These are phyloP conservation scores for Chernovozyma aurita DNA, from an alignment of 1,139 yeast species.

Conservation along the genomic window DNA sequence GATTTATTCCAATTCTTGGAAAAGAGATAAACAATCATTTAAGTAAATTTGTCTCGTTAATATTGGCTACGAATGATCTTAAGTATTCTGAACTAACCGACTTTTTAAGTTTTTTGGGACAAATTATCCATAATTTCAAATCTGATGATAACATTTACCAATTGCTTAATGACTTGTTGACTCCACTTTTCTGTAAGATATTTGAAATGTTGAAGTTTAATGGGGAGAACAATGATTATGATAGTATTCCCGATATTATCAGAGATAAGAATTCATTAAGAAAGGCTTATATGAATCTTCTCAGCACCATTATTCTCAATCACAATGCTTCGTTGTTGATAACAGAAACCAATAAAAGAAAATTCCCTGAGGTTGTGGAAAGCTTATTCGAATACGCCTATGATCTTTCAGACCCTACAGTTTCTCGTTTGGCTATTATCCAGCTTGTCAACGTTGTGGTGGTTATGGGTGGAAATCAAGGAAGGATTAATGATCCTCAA, in stretches of 20 bases:
- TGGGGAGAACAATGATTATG: slow-evolving; percentile 22
- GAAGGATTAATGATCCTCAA: slow-evolving; percentile 51
- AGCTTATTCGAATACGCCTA: slow-evolving; percentile 65
- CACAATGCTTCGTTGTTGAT: slow-evolving; percentile 75
- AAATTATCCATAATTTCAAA: slow-evolving; percentile 74
- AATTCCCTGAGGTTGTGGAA: slow-evolving; percentile 60
- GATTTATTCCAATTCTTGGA: slow-evolving; percentile 71
- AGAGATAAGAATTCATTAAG: slow-evolving; percentile 61
- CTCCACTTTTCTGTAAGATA: slow-evolving; percentile 69
- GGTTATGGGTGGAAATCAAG: slow-evolving; percentile 59
- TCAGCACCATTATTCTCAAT: slow-evolving; percentile 69
- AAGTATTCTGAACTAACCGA: slow-evolving; percentile 68
- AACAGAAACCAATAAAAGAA: slow-evolving; percentile 58
- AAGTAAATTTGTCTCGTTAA: slow-evolving; percentile 69
- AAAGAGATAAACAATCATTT: slow-evolving; percentile 49
- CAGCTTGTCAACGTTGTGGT: slow-evolving; percentile 65
- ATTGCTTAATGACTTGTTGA: slow-evolving; percentile 64
- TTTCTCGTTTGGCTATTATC: slow-evolving; percentile 66
- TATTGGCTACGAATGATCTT: slow-evolving; percentile 63
- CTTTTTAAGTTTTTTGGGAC: slow-evolving; percentile 82
- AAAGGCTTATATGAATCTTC: slow-evolving; percentile 63
- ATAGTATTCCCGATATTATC: slow-evolving; percentile 46
- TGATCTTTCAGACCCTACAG: slow-evolving; percentile 47
- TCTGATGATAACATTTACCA: slow-evolving; percentile 66
- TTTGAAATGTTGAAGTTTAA: slow-evolving; percentile 45